phyloP scores from a whole-genome alignment of 2,329 filamentous ascomycete species.

The Blastomyces emzantsi region DNA sequence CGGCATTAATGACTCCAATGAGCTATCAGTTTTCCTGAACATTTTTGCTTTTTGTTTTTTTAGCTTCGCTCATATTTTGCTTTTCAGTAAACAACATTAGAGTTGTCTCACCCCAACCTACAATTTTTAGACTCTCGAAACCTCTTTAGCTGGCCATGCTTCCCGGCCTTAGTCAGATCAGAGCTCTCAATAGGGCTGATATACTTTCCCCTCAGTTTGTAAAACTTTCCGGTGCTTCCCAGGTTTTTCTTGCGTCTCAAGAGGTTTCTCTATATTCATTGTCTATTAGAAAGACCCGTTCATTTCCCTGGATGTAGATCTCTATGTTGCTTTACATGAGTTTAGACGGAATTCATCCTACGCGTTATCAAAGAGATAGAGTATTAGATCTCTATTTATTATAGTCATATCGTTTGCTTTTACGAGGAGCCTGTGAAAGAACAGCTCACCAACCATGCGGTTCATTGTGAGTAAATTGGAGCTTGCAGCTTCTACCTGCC shows the following conservation, averaged over 20 bases:
- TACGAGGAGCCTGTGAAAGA: neutral
- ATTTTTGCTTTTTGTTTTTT: neutral
- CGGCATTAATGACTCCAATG: neutral
- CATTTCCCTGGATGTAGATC: neutral
- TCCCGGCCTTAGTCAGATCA: neutral
- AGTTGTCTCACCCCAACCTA: neutral
- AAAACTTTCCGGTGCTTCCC: too few species aligned
- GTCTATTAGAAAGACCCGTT: neutral
- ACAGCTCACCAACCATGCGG: constrained; percentile 2
- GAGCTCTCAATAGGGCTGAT: neutral
- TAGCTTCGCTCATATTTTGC: neutral
- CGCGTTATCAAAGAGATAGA: neutral
- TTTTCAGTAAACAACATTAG: neutral
- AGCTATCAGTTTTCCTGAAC: neutral
- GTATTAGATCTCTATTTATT: neutral
- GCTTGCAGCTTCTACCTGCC: neutral
- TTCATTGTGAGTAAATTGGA: constrained; percentile 3
- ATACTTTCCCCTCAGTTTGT: neutral
- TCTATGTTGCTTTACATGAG: neutral
- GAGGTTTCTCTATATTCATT: neutral
- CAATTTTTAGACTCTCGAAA: neutral
- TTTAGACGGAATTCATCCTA: neutral
- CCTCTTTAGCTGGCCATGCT: neutral
- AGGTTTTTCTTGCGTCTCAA: neutral
- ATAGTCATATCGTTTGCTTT: neutral